Percentiles rank a stretch among this genome's conserved stretches.
Conservation (phyloP, 805 yeast species). For the Myxozyma lipomycoides region DNA sequence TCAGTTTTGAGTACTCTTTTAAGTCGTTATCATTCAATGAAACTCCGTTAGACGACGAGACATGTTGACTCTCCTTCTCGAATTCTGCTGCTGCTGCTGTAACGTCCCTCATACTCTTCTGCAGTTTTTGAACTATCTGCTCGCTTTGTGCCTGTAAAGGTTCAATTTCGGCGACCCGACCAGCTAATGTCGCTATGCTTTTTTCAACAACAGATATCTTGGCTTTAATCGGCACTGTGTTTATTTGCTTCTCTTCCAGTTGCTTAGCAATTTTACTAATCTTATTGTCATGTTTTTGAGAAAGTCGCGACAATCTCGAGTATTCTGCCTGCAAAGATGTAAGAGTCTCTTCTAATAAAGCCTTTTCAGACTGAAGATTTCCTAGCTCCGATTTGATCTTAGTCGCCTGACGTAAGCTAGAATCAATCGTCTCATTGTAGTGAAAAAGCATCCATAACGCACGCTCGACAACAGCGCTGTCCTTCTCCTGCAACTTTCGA, state of each 20-base stretch:
- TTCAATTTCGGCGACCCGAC: slow-evolving; percentile 49
- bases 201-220: slow-evolving; percentile 48
- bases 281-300: slow-evolving; percentile 37
- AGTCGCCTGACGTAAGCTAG: slow-evolving; percentile 32
- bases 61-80: slow-evolving; percentile 37
- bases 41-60: slow-evolving; percentile 37
- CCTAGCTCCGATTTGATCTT: slow-evolving; percentile 13
- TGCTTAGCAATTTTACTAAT: slow-evolving; percentile 39
- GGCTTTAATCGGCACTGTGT: slow-evolving; percentile 61
- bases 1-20: slow-evolving; percentile 54
- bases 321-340: slow-evolving; percentile 24
- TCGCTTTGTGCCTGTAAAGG: slow-evolving; percentile 54
- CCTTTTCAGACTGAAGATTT: slow-evolving; percentile 10
- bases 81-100: slow-evolving; percentile 42
- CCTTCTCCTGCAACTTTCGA: slow-evolving; percentile 48
- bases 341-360: slow-evolving; percentile 11
- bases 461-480: slow-evolving; percentile 41
- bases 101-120: slow-evolving; percentile 48
- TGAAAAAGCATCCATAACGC: slow-evolving; percentile 66
- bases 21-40: slow-evolving; percentile 50
- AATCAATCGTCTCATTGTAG: slow-evolving; percentile 41
- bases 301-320: slow-evolving; percentile 14
- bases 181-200: slow-evolving; percentile 41
- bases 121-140: slow-evolving; percentile 41
- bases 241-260: slow-evolving; percentile 44